Conservation (phyloP, 78 protist genomes). For the Bigelowiella natans region DNA sequence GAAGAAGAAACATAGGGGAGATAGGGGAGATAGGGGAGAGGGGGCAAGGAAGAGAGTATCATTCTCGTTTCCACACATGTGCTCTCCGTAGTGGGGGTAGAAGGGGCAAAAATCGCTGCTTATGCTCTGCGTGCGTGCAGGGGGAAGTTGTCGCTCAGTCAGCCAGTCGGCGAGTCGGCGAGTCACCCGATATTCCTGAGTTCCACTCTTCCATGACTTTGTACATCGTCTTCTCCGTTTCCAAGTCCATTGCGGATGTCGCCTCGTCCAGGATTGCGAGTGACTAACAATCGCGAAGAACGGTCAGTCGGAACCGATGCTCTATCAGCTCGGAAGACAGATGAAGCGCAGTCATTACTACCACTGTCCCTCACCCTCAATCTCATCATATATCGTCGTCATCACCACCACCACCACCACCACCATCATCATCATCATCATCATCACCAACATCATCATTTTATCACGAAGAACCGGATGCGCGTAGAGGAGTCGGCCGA, state of each 20-base stretch:
- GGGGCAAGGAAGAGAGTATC: too few species aligned
- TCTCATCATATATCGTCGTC: too few species aligned
- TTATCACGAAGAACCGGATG: neutral
- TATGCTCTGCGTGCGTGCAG: too few species aligned
- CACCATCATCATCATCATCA: neutral
- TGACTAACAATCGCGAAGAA: neutral
- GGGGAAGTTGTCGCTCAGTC: too few species aligned
- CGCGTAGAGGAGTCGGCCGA: conserved; percentile 20
- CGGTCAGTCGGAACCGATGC: too few species aligned
- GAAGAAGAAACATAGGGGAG: too few species aligned
- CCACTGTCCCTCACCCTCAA: too few species aligned
- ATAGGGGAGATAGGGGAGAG: too few species aligned
- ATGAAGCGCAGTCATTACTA: too few species aligned
- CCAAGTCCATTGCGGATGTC: conserved; percentile 31
- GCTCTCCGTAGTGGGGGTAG: neutral
- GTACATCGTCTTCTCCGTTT: conserved; percentile 27
- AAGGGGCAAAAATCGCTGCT: neutral
- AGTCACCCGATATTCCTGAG: neutral
- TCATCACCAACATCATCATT: neutral
- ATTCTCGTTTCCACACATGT: neutral
- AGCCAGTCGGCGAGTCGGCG: too few species aligned
- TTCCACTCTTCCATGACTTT: neutral
- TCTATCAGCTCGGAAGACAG: too few species aligned
- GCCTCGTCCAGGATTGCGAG: conserved; percentile 39
- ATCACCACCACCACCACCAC: neutral